Evolutionary conservation across 148 eudicot species (phyloP), one percentile per base, ranked within the genome.

Genomic region (Polygonum aviculare): DNA sequence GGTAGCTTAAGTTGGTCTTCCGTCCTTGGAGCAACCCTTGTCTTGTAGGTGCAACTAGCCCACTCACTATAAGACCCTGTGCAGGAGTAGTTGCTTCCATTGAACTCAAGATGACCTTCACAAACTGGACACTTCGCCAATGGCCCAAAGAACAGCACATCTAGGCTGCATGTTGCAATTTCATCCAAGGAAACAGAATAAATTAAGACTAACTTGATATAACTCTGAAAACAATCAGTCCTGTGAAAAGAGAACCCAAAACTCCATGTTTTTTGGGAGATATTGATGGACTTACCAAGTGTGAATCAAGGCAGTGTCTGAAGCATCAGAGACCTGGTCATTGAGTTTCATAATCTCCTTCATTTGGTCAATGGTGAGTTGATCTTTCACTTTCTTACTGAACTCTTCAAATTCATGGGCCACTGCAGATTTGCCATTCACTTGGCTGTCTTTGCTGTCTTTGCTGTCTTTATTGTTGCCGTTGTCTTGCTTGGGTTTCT

Each of bases 121-220:
- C 93, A 93, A 9, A 82, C 78, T 3, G 88, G 87, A 73, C 96
- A 91, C 60, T 87, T 85, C 45, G 81, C 80, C 35, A 93, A 60
- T 11, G 91, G 84, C 84, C 98, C 98, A 69, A 82, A 88, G 41
- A 85, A 93, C 84, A 93, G 35, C 78, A 93, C 74, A 49, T 93
- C 96, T 63, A 85, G 90, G 85, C 96, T 89, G 87, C 69, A 57
- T 33, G 36, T 21, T 31, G 31, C 74, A 39, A 70, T 2, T 44
- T 44, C 11, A 44, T 6, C 47, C 9, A 44, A 44, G 9, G 47
- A 44, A 44, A 10, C 47, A 44, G 2, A 63, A 63, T 16, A 22
- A 63, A 35, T 14, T 63, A 35, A 9, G 47, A 44, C 7, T 44
- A 44, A 44, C 9, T 44, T 44, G 47, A 44, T 44, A 44, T 44